Percentiles rank a stretch among this genome's conserved stretches.
phyloP scores from a whole-genome alignment of 73 alveolate genomes.

The Paramecium octaurelia region DNA sequence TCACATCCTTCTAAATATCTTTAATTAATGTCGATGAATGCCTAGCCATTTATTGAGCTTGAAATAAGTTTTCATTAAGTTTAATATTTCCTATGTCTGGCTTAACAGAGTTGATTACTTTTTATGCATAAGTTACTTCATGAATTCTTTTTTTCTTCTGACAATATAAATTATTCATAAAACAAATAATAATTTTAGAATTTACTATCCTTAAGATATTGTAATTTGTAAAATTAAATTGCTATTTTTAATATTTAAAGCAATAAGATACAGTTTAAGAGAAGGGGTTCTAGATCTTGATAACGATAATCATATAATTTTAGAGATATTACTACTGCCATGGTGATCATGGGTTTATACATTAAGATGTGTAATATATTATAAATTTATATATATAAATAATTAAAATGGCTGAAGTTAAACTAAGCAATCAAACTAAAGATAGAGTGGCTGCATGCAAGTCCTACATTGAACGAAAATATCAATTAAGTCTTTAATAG shows the following conservation, averaged over 20 bases:
- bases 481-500: background rate
- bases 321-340: too few species aligned
- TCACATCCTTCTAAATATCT: slow-evolving; percentile 20
- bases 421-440: slow-evolving; percentile 12
- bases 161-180: background rate
- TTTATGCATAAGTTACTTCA: background rate
- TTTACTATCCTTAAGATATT: too few species aligned
- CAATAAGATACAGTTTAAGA: too few species aligned
- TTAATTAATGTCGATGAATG: slow-evolving; percentile 14
- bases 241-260: too few species aligned
- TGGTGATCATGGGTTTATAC: too few species aligned
- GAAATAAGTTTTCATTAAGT: slow-evolving; percentile 20
- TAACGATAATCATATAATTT: too few species aligned
- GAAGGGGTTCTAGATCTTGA: too few species aligned
- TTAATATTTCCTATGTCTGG: background rate
- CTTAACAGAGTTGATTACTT: background rate
- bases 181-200: background rate
- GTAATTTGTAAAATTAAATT: too few species aligned
- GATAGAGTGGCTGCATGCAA: slow-evolving; percentile 59
- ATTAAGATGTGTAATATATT: too few species aligned
- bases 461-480: slow-evolving; percentile 51
- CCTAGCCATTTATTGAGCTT: slow-evolving; percentile 8
- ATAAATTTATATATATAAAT: background rate
- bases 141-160: slow-evolving; percentile 1
- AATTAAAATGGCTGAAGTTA: slow-evolving; percentile 25